Base-by-base conservation (phyloP, 257 asterid genomes). In the Gynochthodes officinalis region DNA sequence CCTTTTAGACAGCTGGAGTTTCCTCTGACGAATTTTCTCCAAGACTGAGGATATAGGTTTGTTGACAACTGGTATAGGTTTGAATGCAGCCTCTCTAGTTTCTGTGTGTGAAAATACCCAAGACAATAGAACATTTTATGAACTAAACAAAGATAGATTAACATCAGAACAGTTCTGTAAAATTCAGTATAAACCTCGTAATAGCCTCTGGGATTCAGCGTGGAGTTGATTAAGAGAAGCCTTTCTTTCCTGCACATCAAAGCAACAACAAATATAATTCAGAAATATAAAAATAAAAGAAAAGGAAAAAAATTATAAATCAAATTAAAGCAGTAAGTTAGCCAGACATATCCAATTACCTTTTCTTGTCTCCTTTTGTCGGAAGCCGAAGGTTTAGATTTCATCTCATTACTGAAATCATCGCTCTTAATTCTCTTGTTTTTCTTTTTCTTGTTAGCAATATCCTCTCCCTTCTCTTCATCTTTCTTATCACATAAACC, bases 11-110 rank as follows among this genome's bases (percentile, higher is more conserved):
- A 91, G 69, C 78, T 91, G 95, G 14, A 92, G 89, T 87, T 94
- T 94, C 68, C 99, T 86, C 83, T 89, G 88, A 77, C 97, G 89
- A 44, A 94, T 91, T 84, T 94, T 94, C 83, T 91, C 96, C 55
- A 94, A 75, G 57, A 94, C 80, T 13, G 96, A 88, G 14, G 98
- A 91, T 85, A 94, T 88, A 21, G 99, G 96, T 74, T 87, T 94
- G 53, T 83, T 89, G 77, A 87, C 90, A 61, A 80, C 80, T 19
- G 89, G 89, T 73, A 80, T 39, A 48, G 96, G 93, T 77, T 81
- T 90, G 79, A 94, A 94, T 4, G 95, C 64, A 3, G 93, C 97
- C 71, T 87, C 90, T 40, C 89, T 82, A 68, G 88, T 82, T 79
- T 94, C 99, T 94, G 74, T 49, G 23, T 61, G 50, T 16, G 25